phyloP scores from a whole-genome alignment of 2,329 filamentous ascomycete species.

The Iodosphaeria phyllophila region DNA sequence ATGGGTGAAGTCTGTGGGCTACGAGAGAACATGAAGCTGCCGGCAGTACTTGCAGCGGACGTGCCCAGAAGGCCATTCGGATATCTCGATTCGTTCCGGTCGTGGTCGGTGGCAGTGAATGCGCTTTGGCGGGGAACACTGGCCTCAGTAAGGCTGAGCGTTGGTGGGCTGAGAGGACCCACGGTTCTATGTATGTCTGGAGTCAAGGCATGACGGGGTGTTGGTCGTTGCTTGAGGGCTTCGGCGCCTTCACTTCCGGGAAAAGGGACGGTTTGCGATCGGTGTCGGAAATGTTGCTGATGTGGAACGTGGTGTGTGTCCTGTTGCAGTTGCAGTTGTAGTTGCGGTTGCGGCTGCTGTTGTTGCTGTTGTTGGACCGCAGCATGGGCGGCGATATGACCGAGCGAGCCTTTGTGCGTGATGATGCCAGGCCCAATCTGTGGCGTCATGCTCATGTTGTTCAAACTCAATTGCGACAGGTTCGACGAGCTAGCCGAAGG shows the following conservation, averaged over 20 bases:
- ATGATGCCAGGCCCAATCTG: constrained; percentile 16
- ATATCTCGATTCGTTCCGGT: too few relatives aligned
- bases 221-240: constrained; percentile 14
- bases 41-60: constrained; percentile 51
- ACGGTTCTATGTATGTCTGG: too few relatives aligned
- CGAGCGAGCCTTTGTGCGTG: constrained; percentile 35
- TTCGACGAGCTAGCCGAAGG: constrained; percentile 41
- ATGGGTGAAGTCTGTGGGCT: constrained; percentile 29
- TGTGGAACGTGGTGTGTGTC: too few relatives aligned
- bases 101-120: constrained; percentile 4
- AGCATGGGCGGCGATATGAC: constrained; percentile 64
- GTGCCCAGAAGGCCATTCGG: constrained; percentile 44
- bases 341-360: constrained; percentile 15
- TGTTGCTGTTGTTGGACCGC: constrained; percentile 47
- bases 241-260: constrained; percentile 25
- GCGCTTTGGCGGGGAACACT: constrained; percentile 38
- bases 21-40: constrained; percentile 54
- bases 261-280: constrained; percentile 55
- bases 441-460: constrained; percentile 12
- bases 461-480: constrained; percentile 28
- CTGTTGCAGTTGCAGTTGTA: constrained; percentile 20
- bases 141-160: constrained; percentile 45
- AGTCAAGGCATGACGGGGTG: constrained; percentile 1
- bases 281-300: constrained; percentile 35
- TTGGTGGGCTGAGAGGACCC: constrained; percentile 38